Evolutionary conservation across 73 alveolate genomes (phyloP).

Genomic region (Vitrella brassicaformis): DNA sequence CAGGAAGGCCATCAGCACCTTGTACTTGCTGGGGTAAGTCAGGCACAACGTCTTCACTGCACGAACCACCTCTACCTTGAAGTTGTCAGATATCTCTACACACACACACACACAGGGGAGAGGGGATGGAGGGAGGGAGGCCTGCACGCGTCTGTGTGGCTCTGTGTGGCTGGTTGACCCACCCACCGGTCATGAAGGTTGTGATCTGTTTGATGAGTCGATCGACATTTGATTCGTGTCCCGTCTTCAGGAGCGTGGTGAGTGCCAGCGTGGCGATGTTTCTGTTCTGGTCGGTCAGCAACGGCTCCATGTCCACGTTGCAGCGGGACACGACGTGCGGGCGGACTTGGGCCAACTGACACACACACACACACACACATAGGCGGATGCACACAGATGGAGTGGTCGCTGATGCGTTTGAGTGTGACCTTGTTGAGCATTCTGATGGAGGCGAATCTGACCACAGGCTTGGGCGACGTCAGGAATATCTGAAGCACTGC

Average conservation of each 20-base stretch:
- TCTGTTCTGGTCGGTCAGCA: conserved; percentile 28
- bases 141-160: no score
- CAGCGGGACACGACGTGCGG: conserved; percentile 7
- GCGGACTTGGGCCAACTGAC: not conserved
- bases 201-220: conserved; percentile 58
- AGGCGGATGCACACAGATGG: no score
- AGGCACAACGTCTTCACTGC: conserved; percentile 52
- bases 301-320: conserved; percentile 41
- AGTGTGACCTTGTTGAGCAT: conserved; percentile 12
- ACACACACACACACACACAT: no score
- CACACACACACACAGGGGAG: no score
- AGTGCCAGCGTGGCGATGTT: conserved; percentile 62
- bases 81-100: conserved; percentile 58
- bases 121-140: no score
- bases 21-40: conserved; percentile 65
- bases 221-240: conserved; percentile 58
- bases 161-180: no score
- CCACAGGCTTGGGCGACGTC: conserved; percentile 30
- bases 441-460: conserved; percentile 36
- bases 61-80: conserved; percentile 59
- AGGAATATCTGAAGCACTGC: conserved; percentile 27
- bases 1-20: conserved; percentile 69
- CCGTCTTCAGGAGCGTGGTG: conserved; percentile 62
- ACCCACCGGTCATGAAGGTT: conserved; percentile 44
- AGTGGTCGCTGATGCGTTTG: no score